phyloP scores from a whole-genome alignment of 108 stramenopile genomes.

The Cyclotella kingstonii region DNA sequence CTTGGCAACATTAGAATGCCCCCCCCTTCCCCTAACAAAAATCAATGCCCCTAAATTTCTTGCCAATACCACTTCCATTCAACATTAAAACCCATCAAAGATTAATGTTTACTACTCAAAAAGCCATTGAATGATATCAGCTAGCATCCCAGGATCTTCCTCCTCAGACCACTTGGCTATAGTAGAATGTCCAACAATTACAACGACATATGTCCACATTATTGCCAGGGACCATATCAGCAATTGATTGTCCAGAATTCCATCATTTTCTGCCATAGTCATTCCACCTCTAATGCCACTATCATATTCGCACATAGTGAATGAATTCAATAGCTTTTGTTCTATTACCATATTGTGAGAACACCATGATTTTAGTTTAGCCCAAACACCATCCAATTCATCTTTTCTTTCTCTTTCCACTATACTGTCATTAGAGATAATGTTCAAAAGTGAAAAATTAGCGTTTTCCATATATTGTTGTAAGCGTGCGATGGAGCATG shows the following conservation, averaged over 20 bases:
- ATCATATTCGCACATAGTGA: not conserved
- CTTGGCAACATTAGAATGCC: too few relatives aligned
- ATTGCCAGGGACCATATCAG: constrained; percentile 24
- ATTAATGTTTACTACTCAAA: not conserved
- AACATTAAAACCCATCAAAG: not conserved
- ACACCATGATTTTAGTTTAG: constrained; percentile 29
- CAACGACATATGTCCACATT: constrained; percentile 30
- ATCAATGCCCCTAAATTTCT: too few relatives aligned
- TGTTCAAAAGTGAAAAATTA: constrained; percentile 18
- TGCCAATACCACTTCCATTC: too few relatives aligned
- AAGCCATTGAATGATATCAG: constrained; percentile 22
- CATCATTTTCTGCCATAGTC: not conserved
- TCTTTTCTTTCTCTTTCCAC: constrained; percentile 1
- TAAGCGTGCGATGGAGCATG: constrained; percentile 18
- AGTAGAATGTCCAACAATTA: constrained; percentile 7
- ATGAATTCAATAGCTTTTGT: constrained; percentile 25
- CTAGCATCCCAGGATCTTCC: constrained; percentile 14
- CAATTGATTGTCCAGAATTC: constrained; percentile 21
- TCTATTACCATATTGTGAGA: constrained; percentile 22
- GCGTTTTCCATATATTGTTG: constrained; percentile 37
- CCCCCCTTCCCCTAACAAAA: too few relatives aligned
- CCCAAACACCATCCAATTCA: constrained; percentile 3
- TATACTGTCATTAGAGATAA: constrained; percentile 5
- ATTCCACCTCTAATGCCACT: not conserved
- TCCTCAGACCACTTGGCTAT: constrained; percentile 23